Percentiles rank a stretch among this genome's conserved stretches.
phyloP scores from a whole-genome alignment of 2,329 filamentous ascomycete genomes.

The Biscogniauxia mediterranea region DNA sequence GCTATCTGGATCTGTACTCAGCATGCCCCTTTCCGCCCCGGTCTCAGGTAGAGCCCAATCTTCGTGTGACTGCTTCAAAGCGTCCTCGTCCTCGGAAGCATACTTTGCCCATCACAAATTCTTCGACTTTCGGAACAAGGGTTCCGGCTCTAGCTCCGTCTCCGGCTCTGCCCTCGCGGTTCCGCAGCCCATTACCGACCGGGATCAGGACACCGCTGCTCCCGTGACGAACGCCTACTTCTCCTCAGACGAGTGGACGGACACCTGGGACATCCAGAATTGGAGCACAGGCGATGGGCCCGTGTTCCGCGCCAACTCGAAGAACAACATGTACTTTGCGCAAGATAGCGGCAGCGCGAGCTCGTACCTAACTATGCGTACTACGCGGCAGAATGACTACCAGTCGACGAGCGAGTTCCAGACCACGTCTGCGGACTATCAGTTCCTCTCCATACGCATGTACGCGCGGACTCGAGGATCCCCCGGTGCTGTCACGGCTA shows the following conservation, averaged over 20 bases:
- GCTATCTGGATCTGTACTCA: not conserved
- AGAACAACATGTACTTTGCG: constrained; percentile 46
- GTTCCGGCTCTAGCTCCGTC: constrained; percentile 10
- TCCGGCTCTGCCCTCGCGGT: constrained; percentile 8
- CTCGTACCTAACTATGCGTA: constrained; percentile 49
- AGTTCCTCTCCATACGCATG: constrained; percentile 42
- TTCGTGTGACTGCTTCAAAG: constrained; percentile 19
- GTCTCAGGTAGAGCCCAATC: not conserved
- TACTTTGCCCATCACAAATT: constrained; percentile 47
- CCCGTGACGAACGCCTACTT: constrained; percentile 34
- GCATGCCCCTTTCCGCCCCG: not conserved
- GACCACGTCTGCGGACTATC: constrained; percentile 33
- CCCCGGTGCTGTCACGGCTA: constrained; percentile 47
- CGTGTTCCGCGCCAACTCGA: constrained; percentile 37
- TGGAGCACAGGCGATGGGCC: constrained; percentile 25
- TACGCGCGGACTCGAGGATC: constrained; percentile 47
- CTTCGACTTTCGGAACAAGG: constrained; percentile 46
- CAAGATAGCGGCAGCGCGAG: constrained; percentile 34
- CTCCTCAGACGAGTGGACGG: constrained; percentile 27
- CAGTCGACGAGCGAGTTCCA: constrained; percentile 51
- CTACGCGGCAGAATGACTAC: constrained; percentile 42
- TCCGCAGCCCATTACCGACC: constrained; percentile 27
- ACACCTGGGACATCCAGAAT: constrained; percentile 31
- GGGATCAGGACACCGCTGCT: constrained; percentile 26
- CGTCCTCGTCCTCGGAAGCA: constrained; percentile 15